Base-by-base conservation (phyloP, 1,139 yeast genomes). In the Groenewaldozyma sp. region DNA sequence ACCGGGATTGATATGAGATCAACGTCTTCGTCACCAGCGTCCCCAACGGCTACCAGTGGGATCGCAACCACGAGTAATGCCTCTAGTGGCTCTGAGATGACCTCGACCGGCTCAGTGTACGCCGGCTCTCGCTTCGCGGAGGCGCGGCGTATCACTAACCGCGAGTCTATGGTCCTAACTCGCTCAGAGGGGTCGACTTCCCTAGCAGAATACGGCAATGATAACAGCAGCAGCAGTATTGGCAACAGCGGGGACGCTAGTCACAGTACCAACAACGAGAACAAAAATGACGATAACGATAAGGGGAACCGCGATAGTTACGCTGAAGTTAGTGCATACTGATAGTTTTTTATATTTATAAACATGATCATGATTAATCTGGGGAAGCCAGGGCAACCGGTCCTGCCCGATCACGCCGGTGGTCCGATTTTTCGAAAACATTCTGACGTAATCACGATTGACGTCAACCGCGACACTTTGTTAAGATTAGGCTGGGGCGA, bases 281-380 rank as follows among this genome's bases (percentile, higher is more conserved):
- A 18, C 22, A 29, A 29, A 7, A 18, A 18, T 29, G 11, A 18
- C 22, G 19, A 18, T 19, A 28, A 31, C 17, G 31, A 42, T 20
- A 31, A 34, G 24, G 32, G 24, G 33, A 52, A 50, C 34, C 46
- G 56, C 13, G 56, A 54, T 39, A 52, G 56, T 39, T 50, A 49
- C 33, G 46, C 58, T 4, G 58, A 54, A 36, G 58, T 54, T 31
- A 54, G 58, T 37, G 58, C 58, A 19, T 54, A 54, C 36, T 54
- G 45, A 47, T 10, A 6, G 11, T n/a, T n/a, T n/a, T n/a, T n/a
- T n/a, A n/a, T n/a, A n/a, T n/a, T n/a, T n/a, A n/a, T n/a, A n/a
- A n/a, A n/a, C n/a, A n/a, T n/a, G n/a, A n/a, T n/a, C n/a, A n/a
- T n/a, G n/a, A n/a, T n/a, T n/a, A n/a, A n/a, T n/a, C n/a, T n/a